Percentiles rank a stretch among this genome's conserved stretches.
These are phyloP conservation scores for Tolypocladium capitatum DNA, from an alignment of 2,329 filamentous ascomycete genomes.

Conservation along the genomic window DNA sequence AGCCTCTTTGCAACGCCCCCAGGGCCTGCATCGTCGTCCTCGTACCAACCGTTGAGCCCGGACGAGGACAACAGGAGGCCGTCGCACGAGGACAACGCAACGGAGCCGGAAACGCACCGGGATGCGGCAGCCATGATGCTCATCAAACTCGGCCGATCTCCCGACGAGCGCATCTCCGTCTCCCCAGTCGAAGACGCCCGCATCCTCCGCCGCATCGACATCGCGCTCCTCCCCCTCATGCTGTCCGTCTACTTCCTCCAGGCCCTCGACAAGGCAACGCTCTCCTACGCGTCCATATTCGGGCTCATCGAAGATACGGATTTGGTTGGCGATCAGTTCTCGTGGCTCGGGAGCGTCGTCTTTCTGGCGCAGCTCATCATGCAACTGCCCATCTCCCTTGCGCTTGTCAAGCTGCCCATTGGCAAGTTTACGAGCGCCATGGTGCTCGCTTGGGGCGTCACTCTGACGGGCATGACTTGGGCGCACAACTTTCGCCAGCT, in stretches of 20 bases:
- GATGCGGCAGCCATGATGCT: constrained; percentile 34
- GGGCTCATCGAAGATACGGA: constrained; percentile 45
- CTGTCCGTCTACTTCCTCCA: constrained; percentile 51
- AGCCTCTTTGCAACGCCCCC: neutral
- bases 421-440: constrained; percentile 47
- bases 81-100: neutral
- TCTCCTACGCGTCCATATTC: constrained; percentile 50
- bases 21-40: neutral
- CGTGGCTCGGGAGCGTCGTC: constrained; percentile 48
- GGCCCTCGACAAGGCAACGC: constrained; percentile 47
- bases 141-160: constrained; percentile 22
- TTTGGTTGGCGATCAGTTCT: constrained; percentile 42
- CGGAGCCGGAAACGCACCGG: constrained; percentile 10
- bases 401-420: constrained; percentile 46
- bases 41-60: neutral
- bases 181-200: constrained; percentile 20
- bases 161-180: constrained; percentile 18
- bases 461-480: constrained; percentile 37
- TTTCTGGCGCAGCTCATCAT: constrained; percentile 47
- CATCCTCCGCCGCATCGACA: constrained; percentile 25
- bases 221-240: constrained; percentile 30
- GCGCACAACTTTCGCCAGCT: constrained; percentile 34
- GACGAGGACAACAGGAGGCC: neutral
- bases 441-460: constrained; percentile 40
- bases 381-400: constrained; percentile 41